A percentile compares a stretch with the other conserved stretches of the same genome.
These are phyloP conservation scores for Pugionium dolabratum DNA, from an alignment of 345 rosid genomes.

Conservation along the genomic window DNA sequence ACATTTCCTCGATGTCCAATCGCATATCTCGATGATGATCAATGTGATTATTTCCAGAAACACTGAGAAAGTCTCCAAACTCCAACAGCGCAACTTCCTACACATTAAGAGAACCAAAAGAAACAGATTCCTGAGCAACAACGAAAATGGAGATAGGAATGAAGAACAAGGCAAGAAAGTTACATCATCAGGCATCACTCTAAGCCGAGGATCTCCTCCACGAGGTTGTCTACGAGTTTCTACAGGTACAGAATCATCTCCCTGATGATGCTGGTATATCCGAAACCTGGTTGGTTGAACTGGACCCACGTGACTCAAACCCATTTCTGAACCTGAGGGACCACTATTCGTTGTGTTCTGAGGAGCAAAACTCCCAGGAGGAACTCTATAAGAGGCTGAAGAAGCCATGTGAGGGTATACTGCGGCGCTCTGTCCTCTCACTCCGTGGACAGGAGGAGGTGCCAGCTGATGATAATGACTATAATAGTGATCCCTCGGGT, in stretches of 20 bases:
- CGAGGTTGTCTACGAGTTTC: conserved; percentile 51
- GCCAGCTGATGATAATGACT: conserved; percentile 47
- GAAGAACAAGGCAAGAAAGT: conserved; percentile 13
- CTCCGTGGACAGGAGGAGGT: conserved; percentile 58
- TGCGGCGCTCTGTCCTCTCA: conserved; percentile 56
- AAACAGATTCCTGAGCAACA: conserved; percentile 11
- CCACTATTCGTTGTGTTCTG: conserved; percentile 38
- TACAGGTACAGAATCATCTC: conserved; percentile 49
- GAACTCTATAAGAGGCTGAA: conserved; percentile 35
- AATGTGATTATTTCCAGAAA: conserved; percentile 45
- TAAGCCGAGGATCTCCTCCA: conserved; percentile 62
- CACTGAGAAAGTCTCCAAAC: conserved; percentile 62
- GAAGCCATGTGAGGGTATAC: conserved; percentile 55
- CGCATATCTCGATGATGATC: conserved; percentile 98
- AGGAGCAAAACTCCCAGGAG: conserved; percentile 46
- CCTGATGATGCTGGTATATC: conserved; percentile 53
- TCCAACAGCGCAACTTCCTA: conserved; percentile 91
- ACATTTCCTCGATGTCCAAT: conserved; percentile 89
- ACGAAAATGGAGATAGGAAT: background rate
- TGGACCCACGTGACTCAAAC: conserved; percentile 27
- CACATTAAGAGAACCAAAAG: conserved; percentile 29
- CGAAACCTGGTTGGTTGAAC: conserved; percentile 56
- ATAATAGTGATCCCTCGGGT: conserved; percentile 49
- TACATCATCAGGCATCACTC: conserved; percentile 84
- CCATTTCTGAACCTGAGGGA: conserved; percentile 54